Base-by-base conservation (phyloP, 1,284 basidiomycete species). In the Hymenochaete sp. region DNA sequence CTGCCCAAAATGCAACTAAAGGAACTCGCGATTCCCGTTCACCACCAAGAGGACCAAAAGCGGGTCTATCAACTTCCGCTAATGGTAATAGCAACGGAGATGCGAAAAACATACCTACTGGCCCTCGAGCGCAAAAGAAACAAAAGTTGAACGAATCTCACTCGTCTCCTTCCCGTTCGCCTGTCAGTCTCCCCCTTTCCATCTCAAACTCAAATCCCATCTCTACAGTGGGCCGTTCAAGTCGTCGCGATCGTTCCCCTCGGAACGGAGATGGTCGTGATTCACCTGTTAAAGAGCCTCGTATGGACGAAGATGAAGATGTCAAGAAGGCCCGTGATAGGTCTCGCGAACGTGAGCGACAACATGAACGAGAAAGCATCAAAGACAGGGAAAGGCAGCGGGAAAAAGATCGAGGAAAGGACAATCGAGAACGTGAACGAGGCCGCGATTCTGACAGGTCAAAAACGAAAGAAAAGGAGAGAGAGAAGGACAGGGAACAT, bases 121-220 rank as follows among this genome's bases (percentile, higher is more conserved):
- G 75, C 13, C 84, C 84, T 2, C 74, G 84, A 40, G 82, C 82
- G 14, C 70, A 82, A 61, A 87, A 86, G 67, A 82, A 81, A 56
- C 76, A 77, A 13, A 77, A 83, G 9, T 64, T 85, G 4, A 75
- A 77, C 7, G 79, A 82, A 26, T 39, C 68, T 4, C 73, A 72
- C 47, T 55, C 61, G 10, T 70, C 68, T 3, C 70, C 74, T 9
- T 60, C 67, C 24, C 53, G 60, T 52, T 55, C 63, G n/a, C 24
- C 39, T 18, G 31, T 37, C 21, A 28, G 44, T 24, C 44, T 45
- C 11, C 28, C 40, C 27, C 26, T 40, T n/a, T 25, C 46, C 4
- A 29, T 32, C 22, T 38, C 39, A 24, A 51, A 39, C 31, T 39
- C 49, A 8, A 43, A 26, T 6, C 44, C 45, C 6, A 43, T 42